Evolutionary conservation across 805 yeast genomes (phyloP).

Genomic region (Wickerhamomyces silvicola): DNA sequence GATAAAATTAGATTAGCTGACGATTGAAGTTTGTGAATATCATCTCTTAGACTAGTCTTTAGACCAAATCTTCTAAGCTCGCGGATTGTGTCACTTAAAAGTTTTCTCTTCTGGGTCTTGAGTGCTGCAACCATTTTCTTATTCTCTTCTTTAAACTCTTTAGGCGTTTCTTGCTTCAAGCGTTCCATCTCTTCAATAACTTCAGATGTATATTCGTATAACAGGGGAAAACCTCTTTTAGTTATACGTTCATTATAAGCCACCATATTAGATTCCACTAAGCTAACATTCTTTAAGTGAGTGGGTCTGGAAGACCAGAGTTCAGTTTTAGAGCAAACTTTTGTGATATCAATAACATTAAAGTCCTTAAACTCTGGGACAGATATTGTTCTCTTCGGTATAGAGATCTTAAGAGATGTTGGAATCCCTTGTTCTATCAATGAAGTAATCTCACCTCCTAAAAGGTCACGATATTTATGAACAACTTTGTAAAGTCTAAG

Average conservation of each 20-base stretch:
- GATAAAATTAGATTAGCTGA: slow-evolving; percentile 60
- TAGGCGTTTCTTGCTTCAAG: slow-evolving; percentile 75
- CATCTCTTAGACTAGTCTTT: slow-evolving; percentile 56
- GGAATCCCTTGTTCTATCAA: slow-evolving; percentile 58
- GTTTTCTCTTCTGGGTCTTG: slow-evolving; percentile 72
- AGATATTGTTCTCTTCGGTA: slow-evolving; percentile 4
- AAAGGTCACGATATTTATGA: slow-evolving; percentile 66
- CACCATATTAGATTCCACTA: slow-evolving; percentile 52
- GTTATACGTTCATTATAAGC: slow-evolving; percentile 32
- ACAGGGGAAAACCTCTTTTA: slow-evolving; percentile 35
- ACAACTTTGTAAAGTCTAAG: slow-evolving; percentile 75
- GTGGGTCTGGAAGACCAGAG: slow-evolving; percentile 53
- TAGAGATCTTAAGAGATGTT: slow-evolving; percentile 12
- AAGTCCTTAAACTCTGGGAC: slow-evolving; percentile 7
- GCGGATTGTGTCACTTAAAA: slow-evolving; percentile 69
- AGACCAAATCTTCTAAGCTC: slow-evolving; percentile 76
- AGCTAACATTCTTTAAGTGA: slow-evolving; percentile 43
- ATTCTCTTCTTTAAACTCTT: slow-evolving; percentile 58
- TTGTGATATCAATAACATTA: slow-evolving; percentile 7
- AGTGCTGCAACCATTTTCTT: slow-evolving; percentile 66
- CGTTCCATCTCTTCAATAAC: slow-evolving; percentile 51
- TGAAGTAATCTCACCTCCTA: slow-evolving; percentile 44
- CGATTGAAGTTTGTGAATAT: slow-evolving; percentile 55
- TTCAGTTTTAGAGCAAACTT: slow-evolving; percentile 22
- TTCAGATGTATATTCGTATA: slow-evolving; percentile 50